phyloP scores from a whole-genome alignment of 1,284 basidiomycete species.

The Ganoderma leucocontextum region DNA sequence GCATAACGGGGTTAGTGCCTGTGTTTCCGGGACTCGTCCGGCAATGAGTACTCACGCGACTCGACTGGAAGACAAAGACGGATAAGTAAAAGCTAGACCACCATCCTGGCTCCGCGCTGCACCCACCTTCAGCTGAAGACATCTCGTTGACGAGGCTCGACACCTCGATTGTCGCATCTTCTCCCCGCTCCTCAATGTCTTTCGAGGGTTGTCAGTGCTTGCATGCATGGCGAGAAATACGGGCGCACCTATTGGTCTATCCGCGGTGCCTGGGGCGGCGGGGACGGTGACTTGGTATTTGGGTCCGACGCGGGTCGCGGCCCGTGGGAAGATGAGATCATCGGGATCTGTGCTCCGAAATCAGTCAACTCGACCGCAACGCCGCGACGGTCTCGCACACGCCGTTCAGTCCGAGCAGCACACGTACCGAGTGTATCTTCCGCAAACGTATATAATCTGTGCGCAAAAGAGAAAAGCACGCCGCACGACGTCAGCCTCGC shows the following conservation, averaged over 20 bases:
- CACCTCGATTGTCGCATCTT: constrained; percentile 77
- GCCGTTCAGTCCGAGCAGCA: not conserved
- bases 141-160: constrained; percentile 69
- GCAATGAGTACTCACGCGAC: constrained; percentile 26
- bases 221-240: too few species aligned
- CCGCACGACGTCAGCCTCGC: constrained; percentile 13
- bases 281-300: constrained; percentile 84
- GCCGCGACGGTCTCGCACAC: constrained; percentile 4
- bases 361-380: constrained; percentile 31
- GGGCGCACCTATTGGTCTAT: constrained; percentile 49
- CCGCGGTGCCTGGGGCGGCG: constrained; percentile 53
- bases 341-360: constrained; percentile 73
- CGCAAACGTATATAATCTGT: constrained; percentile 87
- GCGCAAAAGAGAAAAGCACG: not conserved
- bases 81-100: constrained; percentile 23
- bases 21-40: not conserved
- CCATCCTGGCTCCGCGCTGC: constrained; percentile 8
- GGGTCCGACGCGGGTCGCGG: constrained; percentile 86
- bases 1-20: constrained; percentile 16
- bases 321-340: constrained; percentile 93
- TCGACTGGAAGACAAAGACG: constrained; percentile 28
- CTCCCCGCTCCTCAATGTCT: constrained; percentile 68
- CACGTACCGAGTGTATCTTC: constrained; percentile 87
- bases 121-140: constrained; percentile 69
- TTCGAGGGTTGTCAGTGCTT: constrained; percentile 4